These are phyloP conservation scores for Scopulariopsis brevicaulis DNA, from an alignment of 2,329 filamentous ascomycete species.

Conservation along the genomic window DNA sequence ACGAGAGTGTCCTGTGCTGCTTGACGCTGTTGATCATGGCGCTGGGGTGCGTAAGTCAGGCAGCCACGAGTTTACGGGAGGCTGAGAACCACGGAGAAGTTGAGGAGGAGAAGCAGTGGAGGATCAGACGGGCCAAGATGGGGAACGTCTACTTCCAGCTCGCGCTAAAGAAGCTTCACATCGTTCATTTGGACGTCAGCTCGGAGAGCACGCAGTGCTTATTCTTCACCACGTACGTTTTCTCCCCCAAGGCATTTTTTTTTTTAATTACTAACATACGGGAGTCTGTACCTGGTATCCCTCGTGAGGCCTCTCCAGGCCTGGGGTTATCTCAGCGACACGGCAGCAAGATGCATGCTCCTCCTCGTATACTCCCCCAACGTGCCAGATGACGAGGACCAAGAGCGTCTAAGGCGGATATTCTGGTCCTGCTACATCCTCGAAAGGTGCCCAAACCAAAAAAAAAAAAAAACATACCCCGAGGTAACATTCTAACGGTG, in stretches of 20 bases:
- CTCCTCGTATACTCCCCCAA: constrained; percentile 29
- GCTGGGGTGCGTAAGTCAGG: constrained; percentile 32
- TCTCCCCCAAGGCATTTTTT: neutral
- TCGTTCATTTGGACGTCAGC: constrained; percentile 32
- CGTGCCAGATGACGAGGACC: constrained; percentile 23
- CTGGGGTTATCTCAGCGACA: constrained; percentile 37
- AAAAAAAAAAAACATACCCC: neutral
- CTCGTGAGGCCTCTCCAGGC: constrained; percentile 37
- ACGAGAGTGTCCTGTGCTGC: constrained; percentile 25
- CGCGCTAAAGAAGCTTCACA: constrained; percentile 30
- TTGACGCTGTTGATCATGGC: constrained; percentile 34
- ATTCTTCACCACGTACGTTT: constrained; percentile 34
- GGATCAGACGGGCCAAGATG: constrained; percentile 20
- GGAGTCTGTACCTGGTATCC: constrained; percentile 35
- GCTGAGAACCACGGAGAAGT: neutral
- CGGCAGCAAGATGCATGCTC: constrained; percentile 36
- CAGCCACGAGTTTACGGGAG: constrained; percentile 10
- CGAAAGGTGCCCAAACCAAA: constrained; percentile 31
- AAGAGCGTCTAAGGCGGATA: constrained; percentile 35
- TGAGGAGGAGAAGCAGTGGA: constrained; percentile 4
- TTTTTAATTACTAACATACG: neutral
- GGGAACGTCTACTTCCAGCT: constrained; percentile 32
- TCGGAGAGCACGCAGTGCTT: constrained; percentile 35
- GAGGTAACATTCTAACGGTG: neutral
- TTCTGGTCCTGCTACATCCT: constrained; percentile 45